Conservation (phyloP, 1,284 basidiomycete genomes). For the Grifola frondosa region DNA sequence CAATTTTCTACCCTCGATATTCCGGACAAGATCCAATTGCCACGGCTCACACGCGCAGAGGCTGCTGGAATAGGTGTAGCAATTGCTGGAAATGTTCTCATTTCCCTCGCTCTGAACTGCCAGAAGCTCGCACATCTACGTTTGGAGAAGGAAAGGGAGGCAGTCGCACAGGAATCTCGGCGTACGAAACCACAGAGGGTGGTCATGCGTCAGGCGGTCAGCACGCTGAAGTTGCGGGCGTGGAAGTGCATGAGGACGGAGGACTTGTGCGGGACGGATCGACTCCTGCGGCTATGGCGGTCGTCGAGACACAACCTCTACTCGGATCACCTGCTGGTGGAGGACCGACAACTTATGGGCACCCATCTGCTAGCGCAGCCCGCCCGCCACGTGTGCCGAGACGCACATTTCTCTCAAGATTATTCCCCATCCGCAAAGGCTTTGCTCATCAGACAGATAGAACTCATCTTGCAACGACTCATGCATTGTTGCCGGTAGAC, state of each 20-base stretch:
- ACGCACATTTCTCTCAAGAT: constrained; percentile 17
- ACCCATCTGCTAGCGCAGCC: neutral
- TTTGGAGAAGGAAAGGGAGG: constrained; percentile 45
- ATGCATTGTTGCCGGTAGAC: constrained; percentile 29
- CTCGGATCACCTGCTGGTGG: constrained; percentile 5
- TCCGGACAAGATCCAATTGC: constrained; percentile 41
- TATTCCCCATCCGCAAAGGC: constrained; percentile 9
- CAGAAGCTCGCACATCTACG: constrained; percentile 91
- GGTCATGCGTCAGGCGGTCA: no score
- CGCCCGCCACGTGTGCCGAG: constrained; percentile 4
- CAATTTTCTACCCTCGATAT: constrained; percentile 16
- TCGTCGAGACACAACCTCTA: constrained; percentile 23
- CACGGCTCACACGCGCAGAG: constrained; percentile 57
- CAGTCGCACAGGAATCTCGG: constrained; percentile 12
- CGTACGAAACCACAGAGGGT: constrained; percentile 8
- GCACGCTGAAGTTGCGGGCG: no score
- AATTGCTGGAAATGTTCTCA: constrained; percentile 84
- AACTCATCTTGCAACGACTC: constrained; percentile 22
- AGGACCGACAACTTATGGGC: constrained; percentile 1
- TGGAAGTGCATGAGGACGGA: constrained; percentile 10
- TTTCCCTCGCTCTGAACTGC: constrained; percentile 86
- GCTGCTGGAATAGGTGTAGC: constrained; percentile 84
- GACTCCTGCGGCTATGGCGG: constrained; percentile 10
- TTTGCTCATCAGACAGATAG: constrained; percentile 17
- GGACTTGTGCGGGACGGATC: no score